Base-by-base conservation (phyloP, 164 flowering plant genomes). In the Hamamelis virginiana region DNA sequence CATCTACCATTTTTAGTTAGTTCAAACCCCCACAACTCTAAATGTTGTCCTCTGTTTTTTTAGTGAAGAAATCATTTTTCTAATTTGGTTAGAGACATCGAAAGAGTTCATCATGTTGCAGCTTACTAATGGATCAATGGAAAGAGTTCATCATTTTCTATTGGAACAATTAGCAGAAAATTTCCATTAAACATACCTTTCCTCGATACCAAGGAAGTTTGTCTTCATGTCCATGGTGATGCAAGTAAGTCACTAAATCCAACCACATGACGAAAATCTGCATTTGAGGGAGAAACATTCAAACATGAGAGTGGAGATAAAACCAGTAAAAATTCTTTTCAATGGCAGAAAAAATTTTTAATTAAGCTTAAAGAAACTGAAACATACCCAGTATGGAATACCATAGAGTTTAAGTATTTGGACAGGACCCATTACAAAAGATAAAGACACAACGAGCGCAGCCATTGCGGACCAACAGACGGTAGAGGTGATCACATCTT, bases 161-260 rank as follows among this genome's bases (percentile, higher is more conserved):
- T 33, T 33, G 41, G 41, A 33, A 33, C 6, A 33, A 33, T 6
- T 33, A 33, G 41, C 41, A 2, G 41, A 6, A 33, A 33, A 33
- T 33, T 33, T 33, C 41, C 41, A 33, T 33, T 33, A 33, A 33
- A 33, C 41, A 33, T 33, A 89, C 93, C 91, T 89, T 81, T 13
- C 93, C 91, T 26, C 93, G 85, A 33, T 84, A 89, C 93, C 93
- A 89, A 14, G 93, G 93, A 67, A 89, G 84, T 47, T 87, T 89
- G 1, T 81, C 81, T 60, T 89, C 86, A 38, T 89, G 88, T 41
- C 91, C 93, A 70, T 89, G 93, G 75, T 89, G 93, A 75, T 87
- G 93, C 82, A 89, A 70, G 83, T 89, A 89, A 19, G 93, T 87
- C 41, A 89, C 93, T 5, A 82, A 62, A 60, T 89, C 93, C 77